These are phyloP conservation scores for Platismatia glauca DNA, from an alignment of 495 filamentous ascomycete genomes.

Conservation along the genomic window DNA sequence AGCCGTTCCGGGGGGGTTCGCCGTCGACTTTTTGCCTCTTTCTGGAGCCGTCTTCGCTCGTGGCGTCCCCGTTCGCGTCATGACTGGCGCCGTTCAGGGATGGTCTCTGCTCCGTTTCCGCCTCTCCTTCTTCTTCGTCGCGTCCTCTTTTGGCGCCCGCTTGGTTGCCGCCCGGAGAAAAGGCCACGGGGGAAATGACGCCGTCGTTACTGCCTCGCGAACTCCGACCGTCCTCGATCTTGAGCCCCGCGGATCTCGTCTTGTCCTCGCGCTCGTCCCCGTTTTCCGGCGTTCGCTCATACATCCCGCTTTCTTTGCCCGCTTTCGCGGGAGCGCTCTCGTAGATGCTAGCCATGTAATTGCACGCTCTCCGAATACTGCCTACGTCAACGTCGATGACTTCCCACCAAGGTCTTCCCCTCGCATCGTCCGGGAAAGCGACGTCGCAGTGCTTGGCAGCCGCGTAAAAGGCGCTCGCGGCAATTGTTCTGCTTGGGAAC, in stretches of 20 bases:
- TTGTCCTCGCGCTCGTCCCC: conserved; percentile 19
- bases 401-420: conserved; percentile 85
- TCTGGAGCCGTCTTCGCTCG: conserved; percentile 1
- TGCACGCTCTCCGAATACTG: conserved; percentile 56
- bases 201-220: neutral
- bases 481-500: conserved; percentile 67
- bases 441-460: conserved; percentile 61
- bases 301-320: conserved; percentile 18
- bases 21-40: conserved; percentile 13
- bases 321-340: conserved; percentile 47
- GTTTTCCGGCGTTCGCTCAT: conserved; percentile 17
- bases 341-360: conserved; percentile 66
- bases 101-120: neutral
- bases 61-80: neutral
- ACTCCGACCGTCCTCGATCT: conserved; percentile 3
- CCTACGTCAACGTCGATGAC: conserved; percentile 52
- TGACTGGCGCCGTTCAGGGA: neutral
- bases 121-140: conserved; percentile 5
- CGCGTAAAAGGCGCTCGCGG: conserved; percentile 78
- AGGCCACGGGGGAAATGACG: neutral
- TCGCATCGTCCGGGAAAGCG: conserved; percentile 60
- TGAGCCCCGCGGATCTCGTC: conserved; percentile 14
- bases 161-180: neutral
- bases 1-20: neutral
- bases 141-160: conserved; percentile 10